Conservation (phyloP, 2,329 filamentous ascomycete genomes). For the Immersiporthe knoxdaviesiana region DNA sequence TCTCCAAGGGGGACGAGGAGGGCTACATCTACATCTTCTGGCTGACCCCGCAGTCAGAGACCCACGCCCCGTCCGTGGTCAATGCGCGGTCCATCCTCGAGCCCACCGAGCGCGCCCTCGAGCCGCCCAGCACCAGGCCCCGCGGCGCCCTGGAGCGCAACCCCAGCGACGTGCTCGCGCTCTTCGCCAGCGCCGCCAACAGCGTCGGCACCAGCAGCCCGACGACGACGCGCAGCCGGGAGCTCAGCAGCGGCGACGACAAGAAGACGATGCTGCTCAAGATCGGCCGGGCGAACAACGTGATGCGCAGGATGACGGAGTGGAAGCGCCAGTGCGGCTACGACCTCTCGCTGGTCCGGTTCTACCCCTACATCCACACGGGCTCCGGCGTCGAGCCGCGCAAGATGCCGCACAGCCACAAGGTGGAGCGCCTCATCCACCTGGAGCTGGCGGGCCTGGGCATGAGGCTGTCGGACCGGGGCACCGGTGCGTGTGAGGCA, state of each 20-base stretch:
- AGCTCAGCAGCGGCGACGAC: conserved; percentile 33
- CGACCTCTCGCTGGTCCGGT: conserved; percentile 83
- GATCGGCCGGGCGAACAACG: conserved; percentile 74
- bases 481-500: conserved; percentile 61
- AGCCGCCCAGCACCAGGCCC: conserved; percentile 46
- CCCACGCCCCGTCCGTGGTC: conserved; percentile 58
- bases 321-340: conserved; percentile 95
- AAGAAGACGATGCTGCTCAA: conserved; percentile 69
- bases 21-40: conserved; percentile 99
- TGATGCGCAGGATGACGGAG: conserved; percentile 87
- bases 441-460: conserved; percentile 75
- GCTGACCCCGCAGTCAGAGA: conserved; percentile 72
- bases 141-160: conserved; percentile 45
- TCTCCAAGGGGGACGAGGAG: conserved; percentile 74
- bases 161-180: conserved; percentile 59
- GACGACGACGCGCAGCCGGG: conserved; percentile 27
- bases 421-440: conserved; percentile 88
- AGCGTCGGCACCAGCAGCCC: conserved; percentile 32
- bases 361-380: conserved; percentile 78
- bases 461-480: conserved; percentile 54
- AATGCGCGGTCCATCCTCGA: conserved; percentile 62
- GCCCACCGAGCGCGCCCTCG: conserved; percentile 43
- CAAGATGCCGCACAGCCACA: conserved; percentile 83
- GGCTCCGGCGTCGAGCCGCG: conserved; percentile 49
- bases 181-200: conserved; percentile 46